Base-by-base conservation (phyloP, 768 basidiomycete genomes). In the Solioccasus polychromus region DNA sequence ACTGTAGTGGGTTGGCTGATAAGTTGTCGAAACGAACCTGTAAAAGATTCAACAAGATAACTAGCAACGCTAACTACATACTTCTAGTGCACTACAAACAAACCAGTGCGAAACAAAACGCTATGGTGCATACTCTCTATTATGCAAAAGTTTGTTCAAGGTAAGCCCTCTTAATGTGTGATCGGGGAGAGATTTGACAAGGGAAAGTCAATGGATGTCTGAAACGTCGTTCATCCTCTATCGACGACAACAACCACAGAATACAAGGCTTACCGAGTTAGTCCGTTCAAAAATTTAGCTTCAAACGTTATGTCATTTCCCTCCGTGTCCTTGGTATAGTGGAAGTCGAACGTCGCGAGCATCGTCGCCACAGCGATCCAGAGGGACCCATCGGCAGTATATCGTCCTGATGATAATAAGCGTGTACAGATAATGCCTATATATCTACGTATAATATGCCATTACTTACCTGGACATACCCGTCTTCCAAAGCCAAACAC, bases 301-400 rank as follows among this genome's bases (percentile, higher is more conserved):
- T 41, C 42, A n/a, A 53, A 53, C 11, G 6, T 12, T 25, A 53
- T 19, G 2, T 47, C 52, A 5, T 34, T 40, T 2, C 38, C 52
- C 17, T 44, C 41, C 3, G n/a, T 36, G 19, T 49, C 47, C 20
- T 55, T 44, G 14, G 57, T 43, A 19, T 19, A 38, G 22, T 44
- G 31, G 42, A 59, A 55, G 8, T 55, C 48, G 8, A 60, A 38
- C 15, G 50, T 59, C 17, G 58, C 58, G 5, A 59, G 39, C 58
- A 57, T 57, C 26, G 47, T 57, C 19, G n/a, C 55, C 5, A 57
- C 49, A 2, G 29, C 44, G 20, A 17, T 36, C 54, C 54, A 56
- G 2, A 39, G 0, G 19, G 54, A 47, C 7, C 32, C 35, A 37
- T 44, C 5, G 6, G 42, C 50, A 5, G 35, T 6, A 37, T 56